Conservation (phyloP, 257 asterid species). For the Solanum medicagineum region DNA sequence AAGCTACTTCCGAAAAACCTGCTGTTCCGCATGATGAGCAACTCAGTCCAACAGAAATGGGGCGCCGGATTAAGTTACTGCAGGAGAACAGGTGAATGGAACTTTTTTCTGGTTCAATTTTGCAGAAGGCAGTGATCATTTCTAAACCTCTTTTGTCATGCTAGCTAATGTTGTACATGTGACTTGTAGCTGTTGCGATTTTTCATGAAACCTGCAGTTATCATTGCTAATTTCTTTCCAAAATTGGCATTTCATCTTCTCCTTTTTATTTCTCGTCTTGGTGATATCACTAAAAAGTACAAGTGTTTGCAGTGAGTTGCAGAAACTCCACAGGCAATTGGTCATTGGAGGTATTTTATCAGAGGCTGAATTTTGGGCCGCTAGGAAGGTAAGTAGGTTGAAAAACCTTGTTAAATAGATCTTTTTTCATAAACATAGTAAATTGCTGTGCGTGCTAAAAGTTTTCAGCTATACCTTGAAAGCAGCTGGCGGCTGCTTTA, state of each 20-base stretch:
- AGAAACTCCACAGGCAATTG: slow-evolving; percentile 80
- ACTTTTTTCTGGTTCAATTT: background rate
- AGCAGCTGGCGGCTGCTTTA: background rate
- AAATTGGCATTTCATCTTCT: slow-evolving; percentile 6
- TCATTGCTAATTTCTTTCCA: background rate
- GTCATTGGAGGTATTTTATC: slow-evolving; percentile 70
- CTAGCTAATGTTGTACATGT: background rate
- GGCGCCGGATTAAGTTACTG: slow-evolving; percentile 64
- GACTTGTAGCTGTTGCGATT: background rate
- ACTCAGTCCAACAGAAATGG: slow-evolving; percentile 69
- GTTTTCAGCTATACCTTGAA: background rate
- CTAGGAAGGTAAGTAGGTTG: slow-evolving; percentile 71
- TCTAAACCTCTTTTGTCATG: background rate
- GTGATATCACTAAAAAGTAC: slow-evolving; percentile 30
- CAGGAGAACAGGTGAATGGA: slow-evolving; percentile 63
- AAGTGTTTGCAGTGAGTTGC: slow-evolving; percentile 83
- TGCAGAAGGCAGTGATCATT: background rate
- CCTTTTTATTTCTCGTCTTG: background rate
- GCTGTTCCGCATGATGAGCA: slow-evolving; percentile 48
- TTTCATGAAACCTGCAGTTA: background rate
- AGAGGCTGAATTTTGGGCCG: slow-evolving; percentile 97
- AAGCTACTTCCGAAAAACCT: slow-evolving; percentile 30
- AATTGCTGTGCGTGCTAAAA: background rate
- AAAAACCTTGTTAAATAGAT: background rate
- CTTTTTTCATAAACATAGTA: background rate